Evolutionary conservation across 176 grass and related monocot species (phyloP), one percentile per base, ranked within the genome.

Genomic region (Urochloa ruziziensis): DNA sequence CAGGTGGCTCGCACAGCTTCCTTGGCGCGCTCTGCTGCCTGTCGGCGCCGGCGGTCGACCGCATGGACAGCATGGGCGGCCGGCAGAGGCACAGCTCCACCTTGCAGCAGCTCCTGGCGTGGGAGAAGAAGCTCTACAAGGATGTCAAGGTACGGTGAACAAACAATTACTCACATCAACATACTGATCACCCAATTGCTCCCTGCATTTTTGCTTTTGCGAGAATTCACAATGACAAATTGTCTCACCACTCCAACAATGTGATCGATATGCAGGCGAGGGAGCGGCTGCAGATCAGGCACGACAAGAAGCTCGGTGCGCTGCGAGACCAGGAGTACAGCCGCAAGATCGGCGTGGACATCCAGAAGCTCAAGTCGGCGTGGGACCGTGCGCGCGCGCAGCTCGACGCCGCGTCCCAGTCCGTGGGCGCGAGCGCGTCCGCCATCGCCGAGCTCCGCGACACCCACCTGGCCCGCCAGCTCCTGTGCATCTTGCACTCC

Each of bases 71-170:
- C 80, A 32, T 90, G 27, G 71, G 18, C 47, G 69, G 54, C 32
- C 85, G 79, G 48, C 80, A 70, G 73, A 88, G 88, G 73, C 96
- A 90, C 30, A 82, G 80, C 71, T 63, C 82, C 56, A 96, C 87
- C 53, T 69, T 99, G 85, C 91, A 94, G 77, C 89, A 87, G 67
- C 91, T 99, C 76, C 56, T 96, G 17, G 73, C 84, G 33, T 99
- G 91, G 91, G 96, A 99, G 80, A 99, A 90, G 89, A 96, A 96
- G 74, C 86, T 96, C 48, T 94, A 92, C 78, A 83, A 83, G 73
- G 96, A 99, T 29, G 89, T 96, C 27, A 95, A 98, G 91, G 94
- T 97, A 95, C 95, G 91, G 94, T 97, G 44, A 80, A 16, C 49
- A n/a, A 51, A 62, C 1, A 51, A 7, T 23, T 24, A 57, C 53